A percentile compares a stretch with the other conserved stretches of the same genome.
Evolutionary conservation across 441 rosid species (phyloP).

Genomic region (Aleurites moluccanus): DNA sequence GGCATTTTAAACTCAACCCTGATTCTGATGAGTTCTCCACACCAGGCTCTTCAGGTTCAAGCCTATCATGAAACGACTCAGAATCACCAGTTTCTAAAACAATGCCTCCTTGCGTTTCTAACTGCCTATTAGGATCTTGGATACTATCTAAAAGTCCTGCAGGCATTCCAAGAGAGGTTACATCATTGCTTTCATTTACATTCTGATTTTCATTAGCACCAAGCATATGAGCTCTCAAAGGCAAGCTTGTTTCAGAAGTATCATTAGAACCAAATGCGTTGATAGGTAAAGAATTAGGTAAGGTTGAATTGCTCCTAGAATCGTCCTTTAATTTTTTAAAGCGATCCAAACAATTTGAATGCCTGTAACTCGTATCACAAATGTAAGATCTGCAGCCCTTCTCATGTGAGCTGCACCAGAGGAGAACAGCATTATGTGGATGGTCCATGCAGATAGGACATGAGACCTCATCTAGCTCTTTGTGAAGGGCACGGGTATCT

Average conservation of each 20-base stretch:
- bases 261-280: conserved; percentile 31
- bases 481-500: conserved; percentile 71
- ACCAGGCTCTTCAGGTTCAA: conserved; percentile 43
- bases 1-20: conserved; percentile 55
- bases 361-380: conserved; percentile 84
- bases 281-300: conserved; percentile 35
- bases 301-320: conserved; percentile 32
- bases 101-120: conserved; percentile 40
- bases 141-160: conserved; percentile 23
- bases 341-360: conserved; percentile 77
- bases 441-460: conserved; percentile 86
- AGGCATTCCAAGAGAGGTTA: conserved; percentile 24
- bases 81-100: conserved; percentile 35
- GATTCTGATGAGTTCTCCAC: conserved; percentile 33
- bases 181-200: conserved; percentile 30
- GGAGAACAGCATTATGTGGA: conserved; percentile 79
- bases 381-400: conserved; percentile 75
- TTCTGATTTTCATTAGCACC: conserved; percentile 35
- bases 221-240: conserved; percentile 34
- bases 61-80: conserved; percentile 43
- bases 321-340: conserved; percentile 55
- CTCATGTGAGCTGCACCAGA: conserved; percentile 64
- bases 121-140: conserved; percentile 34
- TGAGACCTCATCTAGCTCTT: conserved; percentile 68
- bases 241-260: conserved; percentile 38